Base-by-base conservation (phyloP, 371 early-diverging fungal species). In the Parasitella parasitica region DNA sequence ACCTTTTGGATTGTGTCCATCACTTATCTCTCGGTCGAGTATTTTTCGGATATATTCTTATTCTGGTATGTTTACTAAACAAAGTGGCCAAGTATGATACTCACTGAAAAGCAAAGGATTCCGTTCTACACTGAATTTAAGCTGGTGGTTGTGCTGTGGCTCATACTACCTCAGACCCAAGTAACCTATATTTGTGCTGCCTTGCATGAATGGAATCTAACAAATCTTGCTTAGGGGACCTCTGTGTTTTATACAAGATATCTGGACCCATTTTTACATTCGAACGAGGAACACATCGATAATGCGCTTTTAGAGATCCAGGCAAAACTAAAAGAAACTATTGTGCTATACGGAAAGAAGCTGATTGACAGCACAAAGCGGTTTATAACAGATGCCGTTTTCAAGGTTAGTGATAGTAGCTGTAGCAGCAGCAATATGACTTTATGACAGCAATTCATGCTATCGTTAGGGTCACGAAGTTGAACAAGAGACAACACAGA, bases 101-200 rank as follows among this genome's bases (percentile, higher is more conserved):
- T 41, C 12, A 20, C 48, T 5, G 15, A 46, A 7, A 18, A 26
- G 50, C n/a, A 48, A 46, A 80, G 81, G 81, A 18, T 80, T 15
- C 81, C 81, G 12, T 77, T 80, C 49, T 80, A 80, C 39, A 65
- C 54, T 15, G 76, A 77, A 37, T 39, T 76, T 34, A 80, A 80
- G 43, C 35, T 76, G 0, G 9, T 72, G 0, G 15, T 80, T 27
- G 53, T 77, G 9, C 9, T 80, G 51, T 80, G 77, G 77, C 57
- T 80, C 9, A 80, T 77, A 9, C 56, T 80, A 7, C 81, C 81
- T 8, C 81, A 80, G 32, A 80, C 77, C 38, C 73, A 80, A 62
- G 80, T 74, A 65, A 46, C n/a, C 18, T 27, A 13, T 12, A 22
- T 8, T n/a, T 12, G 13, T 11, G 20, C 11, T 15, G 28, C 18